Base-by-base conservation (phyloP, 1,139 yeast species). In the Entelexis paramagnoliae region DNA sequence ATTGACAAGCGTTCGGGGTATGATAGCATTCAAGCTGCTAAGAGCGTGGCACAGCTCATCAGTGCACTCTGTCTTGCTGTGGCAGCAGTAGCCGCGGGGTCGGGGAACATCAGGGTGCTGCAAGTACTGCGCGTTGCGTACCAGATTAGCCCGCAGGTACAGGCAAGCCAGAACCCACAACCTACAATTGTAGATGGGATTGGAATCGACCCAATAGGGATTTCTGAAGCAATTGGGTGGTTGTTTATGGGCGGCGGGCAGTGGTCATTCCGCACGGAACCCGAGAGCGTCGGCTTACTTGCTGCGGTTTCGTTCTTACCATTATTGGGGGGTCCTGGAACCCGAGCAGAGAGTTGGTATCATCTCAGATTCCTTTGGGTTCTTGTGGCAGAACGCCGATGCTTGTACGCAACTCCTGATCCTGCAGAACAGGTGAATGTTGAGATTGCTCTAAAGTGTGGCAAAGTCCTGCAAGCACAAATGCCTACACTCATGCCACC, bases 311-410 rank as follows among this genome's bases (percentile, higher is more conserved):
- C 84, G 57, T 96, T 96, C 0, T 74, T 83, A 6, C 80, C 80
- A 58, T 86, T 93, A 0, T 62, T 63, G 7, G 64, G 70, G 24
- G 60, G 61, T 4, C 68, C 67, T 1, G 47, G 48, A 10, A 32
- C 53, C 45, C 63, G 66, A 52, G 80, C 77, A 51, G 77, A 82
- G 16, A 87, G 85, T 63, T 68, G 91, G 51, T 96, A 88, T 64
- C 96, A 95, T 1, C 70, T 89, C 45, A 74, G 95, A 47, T 95
- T 88, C 65, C 82, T 93, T 58, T 93, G 98, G 97, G 84, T 89
- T 0, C 69, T 91, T 57, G 78, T 95, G 0, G 83, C 84, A 9
- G 91, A 83, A 59, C 82, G 85, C 1, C 70, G 96, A 53, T 88
- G 96, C 64, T 68, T 91, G 16, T 75, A 85, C 11, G 75, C 84